Conservation (phyloP, 495 filamentous ascomycete species). For the Bryoglossum gracile region DNA sequence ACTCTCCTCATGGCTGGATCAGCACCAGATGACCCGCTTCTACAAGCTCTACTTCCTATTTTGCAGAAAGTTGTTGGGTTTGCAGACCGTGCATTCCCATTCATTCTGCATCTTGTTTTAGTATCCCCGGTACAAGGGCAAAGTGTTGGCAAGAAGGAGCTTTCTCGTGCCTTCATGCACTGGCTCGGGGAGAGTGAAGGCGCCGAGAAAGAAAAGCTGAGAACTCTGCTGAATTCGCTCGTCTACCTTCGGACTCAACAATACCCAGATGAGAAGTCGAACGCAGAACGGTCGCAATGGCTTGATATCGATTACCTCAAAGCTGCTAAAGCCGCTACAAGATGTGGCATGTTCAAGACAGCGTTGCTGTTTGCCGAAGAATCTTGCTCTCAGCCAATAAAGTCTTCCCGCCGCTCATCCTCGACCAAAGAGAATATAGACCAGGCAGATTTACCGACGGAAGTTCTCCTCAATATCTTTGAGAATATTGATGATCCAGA, state of each 20-base stretch:
- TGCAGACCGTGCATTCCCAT: constrained; percentile 66
- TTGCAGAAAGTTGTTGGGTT: constrained; percentile 56
- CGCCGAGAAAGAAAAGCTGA: constrained; percentile 37
- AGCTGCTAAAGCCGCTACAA: constrained; percentile 68
- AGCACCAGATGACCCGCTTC: constrained; percentile 53
- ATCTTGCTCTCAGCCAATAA: constrained; percentile 44
- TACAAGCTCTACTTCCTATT: constrained; percentile 56
- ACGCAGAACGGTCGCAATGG: constrained; percentile 74
- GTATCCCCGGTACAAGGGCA: constrained; percentile 42
- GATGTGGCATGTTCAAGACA: constrained; percentile 79
- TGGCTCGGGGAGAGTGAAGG: constrained; percentile 42
- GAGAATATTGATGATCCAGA: constrained; percentile 92
- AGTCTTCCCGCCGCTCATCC: constrained; percentile 61
- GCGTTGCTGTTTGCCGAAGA: constrained; percentile 80
- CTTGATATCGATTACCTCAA: constrained; percentile 71
- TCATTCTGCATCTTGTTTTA: constrained; percentile 72
- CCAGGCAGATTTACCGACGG: constrained; percentile 35
- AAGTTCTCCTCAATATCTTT: constrained; percentile 72
- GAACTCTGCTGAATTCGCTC: constrained; percentile 66
- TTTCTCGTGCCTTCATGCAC: constrained; percentile 41
- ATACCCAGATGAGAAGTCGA: constrained; percentile 65
- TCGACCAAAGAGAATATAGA: constrained; percentile 44
- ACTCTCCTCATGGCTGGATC: constrained; percentile 53
- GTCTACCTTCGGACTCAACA: constrained; percentile 83
- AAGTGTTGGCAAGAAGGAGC: constrained; percentile 36